Base-by-base conservation (phyloP, 345 rosid genomes). In the Sisymbrium irio region DNA sequence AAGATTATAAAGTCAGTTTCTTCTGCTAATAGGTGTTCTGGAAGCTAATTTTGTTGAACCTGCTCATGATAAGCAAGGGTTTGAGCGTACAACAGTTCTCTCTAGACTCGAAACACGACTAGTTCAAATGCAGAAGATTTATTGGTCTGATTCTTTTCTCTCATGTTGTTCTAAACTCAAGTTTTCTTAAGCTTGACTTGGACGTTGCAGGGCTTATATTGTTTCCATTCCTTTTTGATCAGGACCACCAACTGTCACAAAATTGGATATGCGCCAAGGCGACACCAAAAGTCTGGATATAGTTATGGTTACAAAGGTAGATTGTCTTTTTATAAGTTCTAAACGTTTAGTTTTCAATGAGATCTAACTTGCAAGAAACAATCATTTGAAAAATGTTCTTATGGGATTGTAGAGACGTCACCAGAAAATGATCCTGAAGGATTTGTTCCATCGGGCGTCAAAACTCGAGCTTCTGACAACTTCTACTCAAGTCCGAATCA, bases 31-130 rank as follows among this genome's bases (percentile, higher is more conserved):
- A 90, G 98, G 98, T 79, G 90, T 90, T 18, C 75, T 93, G 79
- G 98, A 93, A 82, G 98, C 98, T 70, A 86, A 93, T 83, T 93
- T 93, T 79, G 88, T 93, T 28, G 97, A 93, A 79, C 98, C 98
- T 69, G 97, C 98, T 71, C 97, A 93, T 80, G 96, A 93, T 81
- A 93, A 93, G 85, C 98, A 93, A 80, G 97, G 97, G 18, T 90
- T 93, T 81, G 96, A 90, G 81, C 90, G 94, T 46, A 93, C 98
- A 22, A 88, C 88, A 25, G 97, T 91, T 78, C 91, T 93, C 78
- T 83, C 97, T 41, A 88, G 92, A 79, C 93, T 93, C 19, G 97
- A 91, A 82, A 53, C 83, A 42, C 84, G 88, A 41, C 85, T 93
- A 59, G 40, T 85, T 68, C 92, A 93, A 62, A 88, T 91, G 92